Conservation (phyloP, 768 basidiomycete genomes). For the Kwoniella europaea region DNA sequence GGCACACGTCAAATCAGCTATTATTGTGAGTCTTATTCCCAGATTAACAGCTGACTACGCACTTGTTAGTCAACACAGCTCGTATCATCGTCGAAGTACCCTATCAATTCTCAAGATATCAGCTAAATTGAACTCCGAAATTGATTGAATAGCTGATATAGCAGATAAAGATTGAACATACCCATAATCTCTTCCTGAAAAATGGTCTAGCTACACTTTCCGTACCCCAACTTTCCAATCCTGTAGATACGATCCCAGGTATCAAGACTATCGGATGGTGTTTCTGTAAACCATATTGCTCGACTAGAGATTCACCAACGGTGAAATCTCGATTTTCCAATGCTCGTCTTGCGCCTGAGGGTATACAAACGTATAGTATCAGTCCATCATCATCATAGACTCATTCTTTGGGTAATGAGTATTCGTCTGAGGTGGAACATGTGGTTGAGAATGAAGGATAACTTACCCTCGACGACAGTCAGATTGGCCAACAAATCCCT, state of each 20-base stretch:
- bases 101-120: conserved; percentile 21
- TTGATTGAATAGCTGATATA: not conserved
- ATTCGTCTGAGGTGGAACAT: too few species aligned
- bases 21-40: not conserved
- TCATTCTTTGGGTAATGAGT: too few species aligned
- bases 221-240: conserved; percentile 93
- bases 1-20: not conserved
- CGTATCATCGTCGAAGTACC: conserved; percentile 56
- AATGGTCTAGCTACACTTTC: conserved; percentile 79
- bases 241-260: conserved; percentile 89
- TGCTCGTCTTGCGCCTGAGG: conserved; percentile 46
- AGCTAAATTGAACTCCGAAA: not conserved
- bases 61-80: conserved; percentile 71
- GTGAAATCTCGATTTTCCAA: conserved; percentile 55
- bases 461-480: conserved; percentile 47
- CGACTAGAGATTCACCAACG: conserved; percentile 49
- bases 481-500: conserved; percentile 50
- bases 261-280: conserved; percentile 81
- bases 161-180: conserved; percentile 56
- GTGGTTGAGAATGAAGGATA: not conserved
- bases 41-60: conserved; percentile 43
- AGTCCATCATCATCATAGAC: too few species aligned
- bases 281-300: conserved; percentile 61
- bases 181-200: conserved; percentile 82
- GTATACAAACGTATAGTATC: too few species aligned